Base-by-base conservation (phyloP, 352 stramenopile genomes). In the Phytophthora pseudosyringae region DNA sequence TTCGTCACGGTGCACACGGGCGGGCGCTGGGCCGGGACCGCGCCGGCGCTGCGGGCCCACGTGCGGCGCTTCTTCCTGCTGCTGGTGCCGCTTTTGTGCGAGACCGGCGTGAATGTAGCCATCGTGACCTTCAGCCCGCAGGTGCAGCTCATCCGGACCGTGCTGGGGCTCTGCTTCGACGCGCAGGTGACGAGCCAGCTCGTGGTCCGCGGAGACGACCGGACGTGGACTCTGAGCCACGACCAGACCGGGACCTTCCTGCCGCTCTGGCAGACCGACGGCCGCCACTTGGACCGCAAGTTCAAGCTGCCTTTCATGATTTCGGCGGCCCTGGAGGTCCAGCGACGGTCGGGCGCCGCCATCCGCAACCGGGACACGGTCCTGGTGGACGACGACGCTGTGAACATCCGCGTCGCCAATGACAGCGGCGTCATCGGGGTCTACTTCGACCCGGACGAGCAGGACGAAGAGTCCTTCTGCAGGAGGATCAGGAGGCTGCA, bases 41-140 rank as follows among this genome's bases (percentile, higher is more conserved):
- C 81, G 12, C 36, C 50, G 1, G 83, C 75, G 13, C 67, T 95
- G 21, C 64, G 59, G 11, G 39, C 49, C 10, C 69, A 92, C 49
- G 83, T 89, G 36, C 87, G 87, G 12, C 70, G 69, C 28, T 73
- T 93, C 33, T 95, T 95, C 61, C 67, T 81, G 28, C 54, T 71
- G 29, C 61, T 93, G 1, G 69, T 93, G 25, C 87, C 84, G 39
- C 54, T 81, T 21, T 60, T 93, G 18, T 68, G 69, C 15, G 63
- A 72, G 10, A 53, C 56, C 3, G 40, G 65, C 15, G 52, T 93
- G 6, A 72, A 81, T 56, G 81, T 95, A 33, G 84, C 87, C 1
- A 76, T 95, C 44, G 87, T 95, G 57, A 95, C 87, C 5, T 95
- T 95, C 61, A 93, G 81, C 29, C 83, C 87, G 39, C 84, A 95